Conservation (phyloP, 441 rosid species). For the Adansonia madagascariensis region DNA sequence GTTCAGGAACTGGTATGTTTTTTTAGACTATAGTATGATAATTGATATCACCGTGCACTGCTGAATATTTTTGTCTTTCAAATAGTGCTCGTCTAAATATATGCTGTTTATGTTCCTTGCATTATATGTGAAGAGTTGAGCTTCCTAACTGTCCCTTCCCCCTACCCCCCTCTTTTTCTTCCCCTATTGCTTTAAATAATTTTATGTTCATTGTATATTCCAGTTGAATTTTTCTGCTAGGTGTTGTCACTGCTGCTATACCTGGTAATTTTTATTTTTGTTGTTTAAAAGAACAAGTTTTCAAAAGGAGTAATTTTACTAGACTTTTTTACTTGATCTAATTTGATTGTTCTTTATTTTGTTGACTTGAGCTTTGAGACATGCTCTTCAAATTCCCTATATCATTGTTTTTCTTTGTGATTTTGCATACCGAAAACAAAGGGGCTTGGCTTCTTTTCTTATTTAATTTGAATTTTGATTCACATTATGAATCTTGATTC, state of each 20-base stretch:
- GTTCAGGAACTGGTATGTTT: slow-evolving; percentile 90
- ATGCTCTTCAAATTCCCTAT: not conserved
- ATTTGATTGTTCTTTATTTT: not conserved
- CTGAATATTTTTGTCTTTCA: not conserved
- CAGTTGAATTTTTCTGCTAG: not conserved
- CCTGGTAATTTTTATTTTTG: not conserved
- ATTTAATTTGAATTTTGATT: not conserved
- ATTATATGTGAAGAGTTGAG: not conserved
- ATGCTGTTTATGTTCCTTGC: not conserved
- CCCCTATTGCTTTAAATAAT: not conserved
- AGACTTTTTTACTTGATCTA: not conserved
- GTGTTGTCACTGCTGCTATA: not conserved
- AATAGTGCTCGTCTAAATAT: not conserved
- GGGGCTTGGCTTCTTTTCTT: not conserved
- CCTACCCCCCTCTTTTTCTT: not conserved
- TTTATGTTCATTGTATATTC: not conserved
- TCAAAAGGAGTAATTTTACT: not conserved
- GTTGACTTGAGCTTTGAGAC: not conserved
- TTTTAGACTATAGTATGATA: not conserved
- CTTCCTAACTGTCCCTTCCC: not conserved
- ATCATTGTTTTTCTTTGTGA: not conserved
- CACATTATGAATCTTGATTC: not conserved
- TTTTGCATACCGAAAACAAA: not conserved
- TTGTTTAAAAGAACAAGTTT: not conserved
- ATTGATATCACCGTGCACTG: no score